Conservation (phyloP, 352 stramenopile species). For the Phytophthora hybrid region DNA sequence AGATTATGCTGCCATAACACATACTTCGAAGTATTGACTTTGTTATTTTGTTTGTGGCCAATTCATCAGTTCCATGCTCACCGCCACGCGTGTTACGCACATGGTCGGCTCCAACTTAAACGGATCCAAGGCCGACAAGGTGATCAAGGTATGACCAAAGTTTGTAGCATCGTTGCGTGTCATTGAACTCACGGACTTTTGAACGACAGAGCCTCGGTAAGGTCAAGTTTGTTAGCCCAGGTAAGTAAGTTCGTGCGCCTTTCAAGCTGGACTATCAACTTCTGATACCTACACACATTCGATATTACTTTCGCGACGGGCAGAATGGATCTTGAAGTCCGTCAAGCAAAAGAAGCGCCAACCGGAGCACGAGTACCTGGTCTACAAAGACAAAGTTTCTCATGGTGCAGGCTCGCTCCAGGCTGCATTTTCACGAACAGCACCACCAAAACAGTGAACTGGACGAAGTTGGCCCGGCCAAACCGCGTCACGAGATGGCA, state of each 20-base stretch:
- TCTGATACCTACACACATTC: background rate
- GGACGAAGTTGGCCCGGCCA: background rate
- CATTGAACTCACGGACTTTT: constrained; percentile 7
- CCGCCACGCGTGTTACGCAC: constrained; percentile 73
- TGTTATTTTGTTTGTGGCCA: background rate
- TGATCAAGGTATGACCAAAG: constrained; percentile 58
- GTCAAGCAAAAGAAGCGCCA: constrained; percentile 71
- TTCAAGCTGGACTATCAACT: background rate
- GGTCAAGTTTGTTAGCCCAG: constrained; percentile 74
- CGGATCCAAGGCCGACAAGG: constrained; percentile 76
- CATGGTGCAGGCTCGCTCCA: constrained; percentile 20
- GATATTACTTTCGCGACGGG: background rate
- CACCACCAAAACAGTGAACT: constrained; percentile 6
- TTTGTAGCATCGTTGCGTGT: background rate
- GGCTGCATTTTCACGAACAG: constrained; percentile 29
- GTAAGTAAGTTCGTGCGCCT: constrained; percentile 28
- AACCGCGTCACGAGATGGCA: background rate
- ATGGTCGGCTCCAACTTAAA: constrained; percentile 85
- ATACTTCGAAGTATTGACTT: too few species aligned
- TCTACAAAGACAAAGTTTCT: constrained; percentile 81
- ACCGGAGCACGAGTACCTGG: constrained; percentile 72
- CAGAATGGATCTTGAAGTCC: constrained; percentile 85
- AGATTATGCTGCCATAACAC: background rate
- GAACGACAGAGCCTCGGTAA: constrained; percentile 52
- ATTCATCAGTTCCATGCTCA: constrained; percentile 43